Evolutionary conservation across 179 eudicot species (phyloP), one percentile per base, ranked within the genome.

Genomic region (Amaranthus tricolor): DNA sequence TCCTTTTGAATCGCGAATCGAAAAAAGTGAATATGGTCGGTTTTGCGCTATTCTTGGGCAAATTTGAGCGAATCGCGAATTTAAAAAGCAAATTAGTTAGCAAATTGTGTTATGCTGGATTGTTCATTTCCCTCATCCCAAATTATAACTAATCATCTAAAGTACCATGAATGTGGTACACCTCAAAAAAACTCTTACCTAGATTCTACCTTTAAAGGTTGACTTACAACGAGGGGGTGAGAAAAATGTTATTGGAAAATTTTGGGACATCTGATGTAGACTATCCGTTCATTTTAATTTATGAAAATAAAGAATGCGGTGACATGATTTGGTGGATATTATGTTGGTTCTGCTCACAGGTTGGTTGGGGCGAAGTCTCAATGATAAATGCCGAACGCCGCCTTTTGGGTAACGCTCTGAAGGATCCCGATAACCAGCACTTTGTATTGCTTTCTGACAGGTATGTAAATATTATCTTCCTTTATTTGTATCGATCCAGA

Each of bases 321-420:
- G 77, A 51, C 43, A 13, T 58, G 62, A 21, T 51, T 70, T 44
- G 19, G 15, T 78, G 65, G 21, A 12, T 71, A 24, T 52, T 80
- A 10, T 68, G n/a, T 62, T 73, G 66, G 55, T 81, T 57, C 47
- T 60, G 68, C 45, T 56, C 77, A 82, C 86, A 94, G 97, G 97
- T 92, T 57, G 93, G 76, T 17, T 94, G 98, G 98, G 99, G 99
- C 67, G 85, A 83, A 74, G 88, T 95, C 71, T 95, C 99, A 60
- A 93, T 95, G 99, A 89, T 95, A 72, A 95, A 95, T 84, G 97
- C 99, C 66, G 99, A 95, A 83, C 87, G 84, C 76, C 85, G 99
- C 67, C 96, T 95, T 73, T 75, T 95, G 79, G 97, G 89, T 70
- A 84, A 93, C 88, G 97, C 99, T 72, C 84, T 95, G 31, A 79